These are phyloP conservation scores for Rhododendron kiyosumense DNA, from an alignment of 148 eudicot species.

Conservation along the genomic window DNA sequence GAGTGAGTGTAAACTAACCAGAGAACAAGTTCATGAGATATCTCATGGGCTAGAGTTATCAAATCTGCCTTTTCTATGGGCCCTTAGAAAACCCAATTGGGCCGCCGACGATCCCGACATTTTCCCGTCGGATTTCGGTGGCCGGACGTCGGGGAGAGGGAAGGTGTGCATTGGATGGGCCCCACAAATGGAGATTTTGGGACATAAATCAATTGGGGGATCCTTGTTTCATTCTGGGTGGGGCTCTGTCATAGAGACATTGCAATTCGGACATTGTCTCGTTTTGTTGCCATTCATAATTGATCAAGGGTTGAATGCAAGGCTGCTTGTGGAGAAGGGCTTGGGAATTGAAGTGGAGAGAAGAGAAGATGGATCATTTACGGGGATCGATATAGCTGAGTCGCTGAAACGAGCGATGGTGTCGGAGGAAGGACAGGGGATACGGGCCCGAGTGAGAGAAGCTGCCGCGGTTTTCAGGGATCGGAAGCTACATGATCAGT, in stretches of 20 bases:
- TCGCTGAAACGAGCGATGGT: conserved; percentile 19
- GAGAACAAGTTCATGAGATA: conserved; percentile 18
- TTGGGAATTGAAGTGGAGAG: conserved; percentile 30
- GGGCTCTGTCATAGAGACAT: conserved; percentile 22
- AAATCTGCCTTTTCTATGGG: conserved; percentile 21
- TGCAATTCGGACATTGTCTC: conserved; percentile 20
- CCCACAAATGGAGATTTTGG: conserved; percentile 27
- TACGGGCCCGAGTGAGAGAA: conserved; percentile 1
- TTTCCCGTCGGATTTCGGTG: conserved; percentile 9
- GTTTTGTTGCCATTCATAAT: conserved; percentile 19
- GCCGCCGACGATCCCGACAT: conserved; percentile 2
- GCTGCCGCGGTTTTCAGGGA: conserved; percentile 8
- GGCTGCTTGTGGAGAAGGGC: conserved; percentile 28
- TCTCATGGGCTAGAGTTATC: conserved; percentile 18
- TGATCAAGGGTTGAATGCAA: conserved; percentile 29
- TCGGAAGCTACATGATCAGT: conserved; percentile 13
- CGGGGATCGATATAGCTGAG: neutral
- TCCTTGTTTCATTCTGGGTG: conserved; percentile 29
- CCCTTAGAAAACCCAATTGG: conserved; percentile 15
- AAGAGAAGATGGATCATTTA: conserved; percentile 17
- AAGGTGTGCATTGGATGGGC: conserved; percentile 25
- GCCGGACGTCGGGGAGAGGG: conserved; percentile 13
- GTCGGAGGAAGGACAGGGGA: conserved; percentile 3
- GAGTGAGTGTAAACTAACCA: conserved; percentile 14
- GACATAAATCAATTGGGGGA: conserved; percentile 22